phyloP scores from a whole-genome alignment of 2,329 filamentous ascomycete species.

The Dactylellina parvicollis region DNA sequence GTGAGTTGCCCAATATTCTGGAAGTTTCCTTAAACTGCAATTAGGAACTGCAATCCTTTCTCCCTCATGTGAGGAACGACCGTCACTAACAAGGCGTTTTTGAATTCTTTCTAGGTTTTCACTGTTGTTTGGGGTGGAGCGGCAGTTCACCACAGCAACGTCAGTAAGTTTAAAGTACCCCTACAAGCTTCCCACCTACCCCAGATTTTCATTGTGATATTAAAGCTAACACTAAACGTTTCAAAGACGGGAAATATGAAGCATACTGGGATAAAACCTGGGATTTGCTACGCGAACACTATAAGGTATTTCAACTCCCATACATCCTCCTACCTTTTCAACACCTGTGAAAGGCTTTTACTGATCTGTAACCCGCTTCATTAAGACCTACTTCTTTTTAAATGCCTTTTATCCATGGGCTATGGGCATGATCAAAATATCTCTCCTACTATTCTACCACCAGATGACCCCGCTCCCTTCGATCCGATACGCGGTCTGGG shows the following conservation, averaged over 20 bases:
- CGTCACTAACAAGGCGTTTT: background rate
- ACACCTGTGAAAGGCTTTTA: background rate
- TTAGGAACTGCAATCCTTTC: too few relatives aligned
- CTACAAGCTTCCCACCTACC: background rate
- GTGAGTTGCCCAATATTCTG: background rate
- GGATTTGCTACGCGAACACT: conserved; percentile 12
- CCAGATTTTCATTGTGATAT: background rate
- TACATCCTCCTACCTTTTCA: background rate
- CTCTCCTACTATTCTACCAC: conserved; percentile 28
- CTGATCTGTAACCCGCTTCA: background rate
- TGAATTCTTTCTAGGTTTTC: conserved; percentile 16
- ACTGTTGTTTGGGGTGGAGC: conserved; percentile 19
- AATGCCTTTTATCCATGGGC: conserved; percentile 19
- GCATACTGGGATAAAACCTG: conserved; percentile 24
- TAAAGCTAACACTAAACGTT: background rate
- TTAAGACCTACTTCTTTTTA: background rate
- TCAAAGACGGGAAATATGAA: background rate
- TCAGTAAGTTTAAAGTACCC: too few relatives aligned
- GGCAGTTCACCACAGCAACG: conserved; percentile 2
- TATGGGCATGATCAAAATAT: conserved; percentile 19
- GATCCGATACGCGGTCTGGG: conserved; percentile 10
- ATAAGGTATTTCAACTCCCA: background rate
- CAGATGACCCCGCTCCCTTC: background rate
- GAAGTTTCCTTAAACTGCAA: too few relatives aligned
- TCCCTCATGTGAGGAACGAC: too few relatives aligned